Evolutionary conservation across 768 basidiomycete species (phyloP).

Genomic region (Tephrocybe rancida): DNA sequence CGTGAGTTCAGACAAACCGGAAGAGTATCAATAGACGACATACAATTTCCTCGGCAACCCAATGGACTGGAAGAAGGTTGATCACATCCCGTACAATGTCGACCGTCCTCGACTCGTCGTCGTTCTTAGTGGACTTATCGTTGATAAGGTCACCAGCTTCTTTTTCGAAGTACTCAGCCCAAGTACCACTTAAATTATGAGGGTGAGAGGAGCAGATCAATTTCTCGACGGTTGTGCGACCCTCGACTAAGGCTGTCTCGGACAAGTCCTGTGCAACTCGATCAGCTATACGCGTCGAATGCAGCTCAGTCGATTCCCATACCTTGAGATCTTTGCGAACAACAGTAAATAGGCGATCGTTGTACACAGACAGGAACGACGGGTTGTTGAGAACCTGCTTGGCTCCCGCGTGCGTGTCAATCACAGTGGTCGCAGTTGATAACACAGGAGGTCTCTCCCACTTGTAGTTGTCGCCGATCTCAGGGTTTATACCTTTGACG

Average conservation of each 20-base stretch:
- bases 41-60: conserved; percentile 62
- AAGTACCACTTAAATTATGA: not conserved
- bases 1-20: conserved; percentile 5
- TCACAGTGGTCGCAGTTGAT: conserved; percentile 20
- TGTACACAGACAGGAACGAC: conserved; percentile 34
- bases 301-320: conserved; percentile 3
- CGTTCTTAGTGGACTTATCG: conserved; percentile 33
- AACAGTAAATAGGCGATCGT: conserved; percentile 32
- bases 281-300: too few relatives aligned
- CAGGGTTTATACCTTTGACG: conserved; percentile 39
- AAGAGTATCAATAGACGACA: conserved; percentile 23
- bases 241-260: conserved; percentile 1
- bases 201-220: conserved; percentile 5
- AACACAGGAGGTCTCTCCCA: conserved; percentile 54
- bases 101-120: conserved; percentile 33
- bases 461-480: conserved; percentile 47
- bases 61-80: conserved; percentile 61
- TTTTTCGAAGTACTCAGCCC: conserved; percentile 32
- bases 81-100: conserved; percentile 73
- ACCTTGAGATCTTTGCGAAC: conserved; percentile 25
- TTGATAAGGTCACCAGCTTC: conserved; percentile 35
- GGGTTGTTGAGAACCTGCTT: conserved; percentile 32
- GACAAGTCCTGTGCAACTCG: not conserved
- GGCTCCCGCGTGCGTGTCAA: conserved; percentile 36
- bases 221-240: conserved; percentile 13